Conservation (phyloP, 768 basidiomycete genomes). For the Pseudohyphozyma bogoriensis region DNA sequence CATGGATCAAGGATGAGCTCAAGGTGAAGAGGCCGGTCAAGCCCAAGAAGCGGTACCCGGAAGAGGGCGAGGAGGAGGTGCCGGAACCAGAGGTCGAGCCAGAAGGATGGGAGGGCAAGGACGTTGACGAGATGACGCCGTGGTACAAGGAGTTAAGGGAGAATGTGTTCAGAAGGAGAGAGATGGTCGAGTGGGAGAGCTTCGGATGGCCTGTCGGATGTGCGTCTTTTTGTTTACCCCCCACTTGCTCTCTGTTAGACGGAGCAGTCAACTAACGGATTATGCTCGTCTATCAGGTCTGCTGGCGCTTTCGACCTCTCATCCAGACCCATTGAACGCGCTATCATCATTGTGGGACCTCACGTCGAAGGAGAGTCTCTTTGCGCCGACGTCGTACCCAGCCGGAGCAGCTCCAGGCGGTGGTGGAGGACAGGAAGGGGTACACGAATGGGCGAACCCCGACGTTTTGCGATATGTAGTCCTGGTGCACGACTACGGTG, state of each 20-base stretch:
- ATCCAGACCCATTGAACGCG: constrained; percentile 34
- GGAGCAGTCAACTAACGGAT: too few relatives aligned
- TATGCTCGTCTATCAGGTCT: constrained; percentile 22
- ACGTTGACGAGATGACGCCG: constrained; percentile 27
- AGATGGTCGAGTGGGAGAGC: constrained; percentile 32
- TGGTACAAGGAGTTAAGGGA: constrained; percentile 32
- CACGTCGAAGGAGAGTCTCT: constrained; percentile 24
- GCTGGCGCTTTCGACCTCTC: constrained; percentile 32
- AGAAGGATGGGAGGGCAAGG: constrained; percentile 6
- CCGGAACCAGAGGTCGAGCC: neutral
- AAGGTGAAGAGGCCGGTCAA: neutral
- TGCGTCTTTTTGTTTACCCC: constrained; percentile 9
- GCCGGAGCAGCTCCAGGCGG: too few relatives aligned
- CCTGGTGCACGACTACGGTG: constrained; percentile 31
- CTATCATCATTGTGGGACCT: constrained; percentile 32
- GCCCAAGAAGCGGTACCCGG: neutral
- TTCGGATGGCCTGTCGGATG: constrained; percentile 32
- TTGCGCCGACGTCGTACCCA: constrained; percentile 1
- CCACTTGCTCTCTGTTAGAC: neutral
- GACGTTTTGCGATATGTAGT: constrained; percentile 33
- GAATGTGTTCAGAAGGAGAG: constrained; percentile 18
- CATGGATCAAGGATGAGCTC: neutral
- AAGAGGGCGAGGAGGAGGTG: neutral
- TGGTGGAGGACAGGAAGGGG: constrained; percentile 2
- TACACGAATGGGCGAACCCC: constrained; percentile 27